Evolutionary conservation across 306 rosid genomes (phyloP).

Genomic region (Lablab purpureus): DNA sequence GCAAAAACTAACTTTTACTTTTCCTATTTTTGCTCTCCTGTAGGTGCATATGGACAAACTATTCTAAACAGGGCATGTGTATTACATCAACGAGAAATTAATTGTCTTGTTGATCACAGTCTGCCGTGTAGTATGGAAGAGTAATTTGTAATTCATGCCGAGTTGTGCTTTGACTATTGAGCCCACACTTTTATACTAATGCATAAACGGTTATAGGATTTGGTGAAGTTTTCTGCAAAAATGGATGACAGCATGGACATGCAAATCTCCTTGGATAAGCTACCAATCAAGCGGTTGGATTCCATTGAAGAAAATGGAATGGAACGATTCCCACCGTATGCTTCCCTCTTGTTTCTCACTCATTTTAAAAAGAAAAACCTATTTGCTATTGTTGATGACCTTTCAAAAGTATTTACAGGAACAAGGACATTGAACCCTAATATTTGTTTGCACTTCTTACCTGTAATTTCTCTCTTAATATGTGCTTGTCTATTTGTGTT

Average conservation of each 20-base stretch:
- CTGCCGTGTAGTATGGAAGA: background rate
- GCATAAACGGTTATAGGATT: constrained; percentile 1
- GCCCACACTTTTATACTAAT: background rate
- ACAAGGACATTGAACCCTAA: constrained; percentile 3
- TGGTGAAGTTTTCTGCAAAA: constrained; percentile 31
- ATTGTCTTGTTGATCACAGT: background rate
- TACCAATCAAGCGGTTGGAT: constrained; percentile 88
- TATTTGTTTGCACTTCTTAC: background rate
- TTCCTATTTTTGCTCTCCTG: too few species aligned
- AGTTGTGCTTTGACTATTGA: background rate
- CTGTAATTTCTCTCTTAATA: constrained; percentile 6
- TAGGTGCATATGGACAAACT: too few species aligned
- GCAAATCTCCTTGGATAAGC: constrained; percentile 83
- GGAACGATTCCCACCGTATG: constrained; percentile 84
- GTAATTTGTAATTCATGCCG: background rate
- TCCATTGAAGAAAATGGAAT: constrained; percentile 82
- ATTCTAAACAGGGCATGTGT: background rate
- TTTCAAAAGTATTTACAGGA: constrained; percentile 1
- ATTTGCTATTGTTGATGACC: background rate
- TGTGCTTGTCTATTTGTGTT: background rate
- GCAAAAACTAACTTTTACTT: too few species aligned
- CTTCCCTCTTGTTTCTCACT: background rate
- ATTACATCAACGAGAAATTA: background rate
- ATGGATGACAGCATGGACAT: constrained; percentile 70
- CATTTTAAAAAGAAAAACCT: too few species aligned